phyloP scores from a whole-genome alignment of 2,329 filamentous ascomycete genomes.

The Arthrobotrys conoides region DNA sequence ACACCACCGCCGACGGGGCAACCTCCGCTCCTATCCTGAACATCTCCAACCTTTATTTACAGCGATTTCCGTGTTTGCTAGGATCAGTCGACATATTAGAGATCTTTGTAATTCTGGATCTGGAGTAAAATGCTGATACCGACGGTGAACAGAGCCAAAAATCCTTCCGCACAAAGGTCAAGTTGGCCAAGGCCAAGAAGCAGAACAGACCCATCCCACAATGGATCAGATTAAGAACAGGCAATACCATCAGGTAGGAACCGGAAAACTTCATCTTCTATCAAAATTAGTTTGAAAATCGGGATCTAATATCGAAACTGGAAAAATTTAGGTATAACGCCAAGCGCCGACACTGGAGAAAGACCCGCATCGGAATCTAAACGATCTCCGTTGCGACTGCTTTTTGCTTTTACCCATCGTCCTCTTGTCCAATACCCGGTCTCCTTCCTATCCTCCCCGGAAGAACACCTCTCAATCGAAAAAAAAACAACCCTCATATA shows the following conservation, averaged over 20 bases:
- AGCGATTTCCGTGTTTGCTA: slow-evolving; percentile 26
- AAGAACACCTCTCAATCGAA: slow-evolving; percentile 25
- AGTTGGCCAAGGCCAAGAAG: slow-evolving; percentile 99
- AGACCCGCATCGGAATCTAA: slow-evolving; percentile 99
- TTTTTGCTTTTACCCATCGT: slow-evolving; percentile 61
- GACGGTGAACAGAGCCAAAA: slow-evolving; percentile 85
- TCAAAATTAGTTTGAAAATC: background rate
- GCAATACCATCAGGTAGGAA: slow-evolving; percentile 98
- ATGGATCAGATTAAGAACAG: slow-evolving; percentile 98
- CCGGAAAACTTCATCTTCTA: slow-evolving; percentile 4
- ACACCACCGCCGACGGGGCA: slow-evolving; percentile 30
- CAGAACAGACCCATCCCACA: slow-evolving; percentile 99
- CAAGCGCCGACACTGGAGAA: slow-evolving; percentile 99
- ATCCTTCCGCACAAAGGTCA: slow-evolving; percentile 99
- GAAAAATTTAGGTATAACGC: slow-evolving; percentile 88
- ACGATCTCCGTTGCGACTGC: slow-evolving; percentile 67
- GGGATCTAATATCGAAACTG: slow-evolving; percentile 60
- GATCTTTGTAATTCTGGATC: background rate
- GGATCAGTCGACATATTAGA: slow-evolving; percentile 10
- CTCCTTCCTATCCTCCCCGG: slow-evolving; percentile 10
- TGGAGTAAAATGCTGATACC: slow-evolving; percentile 66
- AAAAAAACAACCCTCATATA: slow-evolving; percentile 1
- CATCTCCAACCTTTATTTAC: slow-evolving; percentile 10
- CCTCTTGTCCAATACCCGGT: slow-evolving; percentile 29
- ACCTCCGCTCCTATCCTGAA: background rate